phyloP scores from a whole-genome alignment of 306 rosid species.

The Castanea sativa region DNA sequence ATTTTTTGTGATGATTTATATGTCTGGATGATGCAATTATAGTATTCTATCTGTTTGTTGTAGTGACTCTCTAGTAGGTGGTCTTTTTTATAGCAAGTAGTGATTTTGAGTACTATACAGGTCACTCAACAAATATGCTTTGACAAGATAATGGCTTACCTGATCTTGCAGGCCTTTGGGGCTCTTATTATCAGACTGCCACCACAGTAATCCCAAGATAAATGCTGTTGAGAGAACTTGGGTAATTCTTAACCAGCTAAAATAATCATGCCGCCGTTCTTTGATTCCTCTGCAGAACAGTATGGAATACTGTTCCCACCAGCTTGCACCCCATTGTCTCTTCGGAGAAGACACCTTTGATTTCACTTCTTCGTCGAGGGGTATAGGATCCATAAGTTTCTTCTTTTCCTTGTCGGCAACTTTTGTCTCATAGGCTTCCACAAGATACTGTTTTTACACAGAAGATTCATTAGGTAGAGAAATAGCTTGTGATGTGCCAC shows the following conservation, averaged over 20 bases:
- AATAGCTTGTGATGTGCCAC: not conserved
- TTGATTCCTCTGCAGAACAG: slow-evolving; percentile 81
- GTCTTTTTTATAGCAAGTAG: not conserved
- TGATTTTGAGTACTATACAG: not conserved
- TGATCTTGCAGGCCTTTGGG: slow-evolving; percentile 82
- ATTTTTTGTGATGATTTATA: not conserved
- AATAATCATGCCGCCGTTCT: slow-evolving; percentile 84
- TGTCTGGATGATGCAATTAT: not conserved
- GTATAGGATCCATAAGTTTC: slow-evolving; percentile 52
- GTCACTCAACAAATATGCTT: not conserved
- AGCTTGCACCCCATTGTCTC: slow-evolving; percentile 85
- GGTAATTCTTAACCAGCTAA: slow-evolving; percentile 93
- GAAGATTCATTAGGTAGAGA: not conserved
- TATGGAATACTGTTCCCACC: slow-evolving; percentile 80
- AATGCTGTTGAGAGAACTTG: slow-evolving; percentile 95
- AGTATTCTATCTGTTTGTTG: not conserved
- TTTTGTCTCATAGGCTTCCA: slow-evolving; percentile 75
- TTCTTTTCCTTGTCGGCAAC: slow-evolving; percentile 83
- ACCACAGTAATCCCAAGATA: slow-evolving; percentile 95
- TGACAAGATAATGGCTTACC: slow-evolving; percentile 41
- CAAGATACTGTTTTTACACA: slow-evolving; percentile 59
- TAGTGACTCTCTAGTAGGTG: not conserved
- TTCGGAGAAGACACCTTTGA: slow-evolving; percentile 43
- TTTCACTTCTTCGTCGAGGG: slow-evolving; percentile 65
- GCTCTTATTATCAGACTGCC: slow-evolving; percentile 70